phyloP scores from a whole-genome alignment of 2,329 filamentous ascomycete genomes.

The Fusarium ambrosium region DNA sequence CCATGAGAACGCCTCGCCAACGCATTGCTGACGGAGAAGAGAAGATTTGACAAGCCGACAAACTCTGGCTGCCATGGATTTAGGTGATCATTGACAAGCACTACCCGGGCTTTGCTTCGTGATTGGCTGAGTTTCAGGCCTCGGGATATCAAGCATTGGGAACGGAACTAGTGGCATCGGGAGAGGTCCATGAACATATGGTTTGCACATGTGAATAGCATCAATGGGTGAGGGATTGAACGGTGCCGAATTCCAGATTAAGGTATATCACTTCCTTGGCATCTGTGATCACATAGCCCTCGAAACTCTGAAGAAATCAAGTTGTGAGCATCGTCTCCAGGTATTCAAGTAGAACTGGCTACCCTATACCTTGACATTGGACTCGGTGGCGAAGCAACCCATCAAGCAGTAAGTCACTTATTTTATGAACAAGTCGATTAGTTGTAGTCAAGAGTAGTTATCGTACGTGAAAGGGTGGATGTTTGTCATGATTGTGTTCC shows the following conservation, averaged over 20 bases:
- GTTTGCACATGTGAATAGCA: neutral
- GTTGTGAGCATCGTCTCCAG: neutral
- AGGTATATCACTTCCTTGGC: neutral
- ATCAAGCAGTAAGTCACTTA: neutral
- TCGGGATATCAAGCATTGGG: neutral
- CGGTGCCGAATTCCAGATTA: neutral
- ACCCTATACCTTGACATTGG: neutral
- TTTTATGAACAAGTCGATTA: neutral
- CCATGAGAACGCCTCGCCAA: slow-evolving; percentile 5
- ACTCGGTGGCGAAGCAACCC: neutral
- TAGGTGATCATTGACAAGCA: neutral
- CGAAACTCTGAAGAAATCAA: neutral
- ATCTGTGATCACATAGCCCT: neutral
- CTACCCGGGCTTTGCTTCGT: neutral
- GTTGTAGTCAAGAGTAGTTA: neutral
- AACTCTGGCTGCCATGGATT: neutral
- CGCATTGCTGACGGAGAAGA: neutral
- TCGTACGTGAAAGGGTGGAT: neutral
- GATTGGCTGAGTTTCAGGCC: neutral
- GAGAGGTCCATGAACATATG: neutral
- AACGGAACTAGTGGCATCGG: neutral
- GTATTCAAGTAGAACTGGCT: neutral
- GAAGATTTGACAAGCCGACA: neutral
- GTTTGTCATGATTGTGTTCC: neutral
- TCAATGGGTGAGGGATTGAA: neutral